phyloP scores from a whole-genome alignment of 805 yeast genomes.

The Candida corydali region DNA sequence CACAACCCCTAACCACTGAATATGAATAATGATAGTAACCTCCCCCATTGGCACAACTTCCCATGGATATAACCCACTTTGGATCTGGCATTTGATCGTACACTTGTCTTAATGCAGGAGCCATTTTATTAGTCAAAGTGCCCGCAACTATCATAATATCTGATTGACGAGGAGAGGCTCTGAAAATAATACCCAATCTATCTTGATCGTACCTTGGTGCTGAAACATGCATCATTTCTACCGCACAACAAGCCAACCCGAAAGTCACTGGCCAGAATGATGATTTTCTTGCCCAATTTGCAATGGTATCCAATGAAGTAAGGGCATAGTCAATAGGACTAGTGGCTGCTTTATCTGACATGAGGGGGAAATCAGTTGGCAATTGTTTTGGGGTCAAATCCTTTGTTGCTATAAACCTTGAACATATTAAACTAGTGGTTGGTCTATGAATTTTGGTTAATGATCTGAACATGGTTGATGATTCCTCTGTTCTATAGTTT shows the following conservation, averaged over 20 bases:
- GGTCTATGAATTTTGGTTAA: conserved; percentile 1
- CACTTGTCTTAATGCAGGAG: conserved; percentile 88
- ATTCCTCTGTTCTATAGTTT: too few relatives aligned
- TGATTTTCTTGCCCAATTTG: conserved; percentile 89
- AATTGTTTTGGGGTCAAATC: conserved; percentile 48
- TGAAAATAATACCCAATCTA: conserved; percentile 86
- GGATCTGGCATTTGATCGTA: conserved; percentile 95
- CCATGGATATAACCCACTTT: conserved; percentile 93
- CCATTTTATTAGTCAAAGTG: conserved; percentile 88
- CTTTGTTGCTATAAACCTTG: conserved; percentile 31
- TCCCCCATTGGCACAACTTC: conserved; percentile 92
- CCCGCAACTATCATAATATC: conserved; percentile 93
- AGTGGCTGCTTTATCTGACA: conserved; percentile 54
- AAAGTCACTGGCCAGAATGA: conserved; percentile 93
- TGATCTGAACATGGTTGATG: conserved; percentile 3
- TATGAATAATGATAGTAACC: conserved; percentile 89
- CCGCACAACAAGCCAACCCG: conserved; percentile 92
- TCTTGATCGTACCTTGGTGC: conserved; percentile 91
- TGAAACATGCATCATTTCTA: conserved; percentile 92
- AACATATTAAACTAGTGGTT: conserved; percentile 5
- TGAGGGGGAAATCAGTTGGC: conserved; percentile 68
- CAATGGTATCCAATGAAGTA: conserved; percentile 76
- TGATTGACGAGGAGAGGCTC: conserved; percentile 90
- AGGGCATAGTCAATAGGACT: conserved; percentile 72
- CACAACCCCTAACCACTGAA: conserved; percentile 87